Evolutionary conservation across 306 rosid genomes (phyloP), one percentile per base, ranked within the genome.

Genomic region (Casuarina equisetifolia): DNA sequence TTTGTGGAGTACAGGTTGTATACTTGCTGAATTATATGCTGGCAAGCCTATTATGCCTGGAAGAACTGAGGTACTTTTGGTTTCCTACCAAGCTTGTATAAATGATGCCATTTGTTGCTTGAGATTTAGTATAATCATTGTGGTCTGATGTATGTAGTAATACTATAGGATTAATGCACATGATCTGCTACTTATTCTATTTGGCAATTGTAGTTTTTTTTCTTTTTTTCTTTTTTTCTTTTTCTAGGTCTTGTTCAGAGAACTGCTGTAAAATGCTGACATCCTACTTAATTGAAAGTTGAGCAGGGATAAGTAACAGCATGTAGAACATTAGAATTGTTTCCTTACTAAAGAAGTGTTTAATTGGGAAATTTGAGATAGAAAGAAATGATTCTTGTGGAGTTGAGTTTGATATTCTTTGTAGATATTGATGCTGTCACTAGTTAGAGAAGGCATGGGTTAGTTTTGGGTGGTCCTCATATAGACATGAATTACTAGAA

Each of bases 11-110:
- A 84, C 98, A 53, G 98, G 98, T 79, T 93, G 98, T 82, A 93
- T 93, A 85, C 93, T 93, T 15, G 97, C 98, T 82, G 98, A 93
- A 81, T 83, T 93, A 74, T 93, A 93, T 85, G 90, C 93, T 17
- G 98, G 98, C 72, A 93, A 91, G 87, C 98, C 98, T 66, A 91
- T 93, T 64, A 93, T 93, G 98, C 98, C 98, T 4, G 98, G 98
- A 78, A 89, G 98, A 89, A 93, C 98, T 4, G 98, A 93, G 97
- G 98, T 91, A 85, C 76, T 62, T 71, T 70, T 61, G 51, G 16
- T 52, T 71, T 76, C 51, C 50, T 38, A 2, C 5, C 38, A 38
- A 40, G 50, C 66, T 74, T 74, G 40, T 70, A 38, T 71, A 53
- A 69, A 69, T 76, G 45, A 77, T 19, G 68, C 49, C 11, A 54